Conservation (phyloP, 371 early-diverging fungal genomes). For the Parasitella parasitica region DNA sequence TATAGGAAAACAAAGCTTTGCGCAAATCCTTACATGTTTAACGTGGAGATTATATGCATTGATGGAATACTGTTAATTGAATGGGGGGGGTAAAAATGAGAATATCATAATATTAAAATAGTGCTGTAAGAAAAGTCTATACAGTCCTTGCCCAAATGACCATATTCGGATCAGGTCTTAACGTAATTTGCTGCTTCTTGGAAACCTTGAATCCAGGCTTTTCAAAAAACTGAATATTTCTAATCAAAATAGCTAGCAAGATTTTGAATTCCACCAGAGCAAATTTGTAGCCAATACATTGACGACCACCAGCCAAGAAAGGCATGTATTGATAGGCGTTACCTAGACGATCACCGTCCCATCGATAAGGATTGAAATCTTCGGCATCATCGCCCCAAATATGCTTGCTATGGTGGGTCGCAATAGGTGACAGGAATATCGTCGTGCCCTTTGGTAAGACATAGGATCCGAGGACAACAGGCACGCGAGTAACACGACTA, state of each 20-base stretch:
- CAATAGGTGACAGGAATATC: conserved; percentile 44
- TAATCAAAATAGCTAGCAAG: conserved; percentile 32
- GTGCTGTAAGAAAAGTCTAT: not conserved
- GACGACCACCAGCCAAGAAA: conserved; percentile 58
- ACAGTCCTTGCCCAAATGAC: conserved; percentile 20
- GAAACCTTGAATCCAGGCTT: conserved; percentile 31
- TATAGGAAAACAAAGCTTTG: too few relatives aligned
- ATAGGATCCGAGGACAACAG: conserved; percentile 41
- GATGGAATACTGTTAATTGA: too few relatives aligned
- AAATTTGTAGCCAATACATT: conserved; percentile 46
- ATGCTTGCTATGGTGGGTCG: conserved; percentile 45
- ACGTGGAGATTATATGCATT: too few relatives aligned
- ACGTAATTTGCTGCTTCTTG: conserved; percentile 35
- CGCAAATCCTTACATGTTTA: too few relatives aligned
- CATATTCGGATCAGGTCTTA: conserved; percentile 42
- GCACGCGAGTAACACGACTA: conserved; percentile 40
- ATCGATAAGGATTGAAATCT: conserved; percentile 63
- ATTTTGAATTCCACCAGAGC: conserved; percentile 46
- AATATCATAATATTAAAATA: not conserved
- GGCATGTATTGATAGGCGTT: conserved; percentile 59
- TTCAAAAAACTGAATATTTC: conserved; percentile 34
- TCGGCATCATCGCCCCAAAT: conserved; percentile 70
- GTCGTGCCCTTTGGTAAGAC: conserved; percentile 55
- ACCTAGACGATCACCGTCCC: conserved; percentile 39
- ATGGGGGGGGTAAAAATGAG: too few relatives aligned